phyloP scores from a whole-genome alignment of 352 stramenopile species.

The Globisporangium yorkense region DNA sequence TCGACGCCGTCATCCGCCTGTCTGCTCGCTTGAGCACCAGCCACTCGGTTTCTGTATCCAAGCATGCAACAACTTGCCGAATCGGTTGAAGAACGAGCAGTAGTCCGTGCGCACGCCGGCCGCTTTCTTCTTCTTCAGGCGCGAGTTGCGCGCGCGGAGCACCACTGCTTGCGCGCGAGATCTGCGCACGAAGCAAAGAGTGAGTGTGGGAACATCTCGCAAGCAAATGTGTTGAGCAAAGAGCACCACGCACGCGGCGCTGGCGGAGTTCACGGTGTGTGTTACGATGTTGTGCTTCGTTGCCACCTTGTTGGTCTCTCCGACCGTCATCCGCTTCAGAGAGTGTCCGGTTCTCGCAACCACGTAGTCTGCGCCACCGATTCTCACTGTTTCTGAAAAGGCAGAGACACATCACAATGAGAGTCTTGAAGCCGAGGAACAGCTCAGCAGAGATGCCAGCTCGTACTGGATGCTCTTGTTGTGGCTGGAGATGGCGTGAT shows the following conservation, averaged over 20 bases:
- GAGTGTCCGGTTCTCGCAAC: slow-evolving; percentile 35
- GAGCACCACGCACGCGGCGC: slow-evolving; percentile 24
- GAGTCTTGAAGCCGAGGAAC: not conserved
- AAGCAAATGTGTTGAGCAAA: no score
- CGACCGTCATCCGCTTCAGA: slow-evolving; percentile 30
- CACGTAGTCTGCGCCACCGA: slow-evolving; percentile 41
- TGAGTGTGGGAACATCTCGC: not conserved
- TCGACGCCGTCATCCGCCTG: no score
- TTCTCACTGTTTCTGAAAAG: slow-evolving; percentile 31
- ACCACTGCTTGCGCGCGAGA: slow-evolving; percentile 46
- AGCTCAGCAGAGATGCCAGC: not conserved
- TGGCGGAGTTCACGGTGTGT: slow-evolving; percentile 11
- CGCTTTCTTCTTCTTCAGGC: slow-evolving; percentile 19
- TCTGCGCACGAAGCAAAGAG: slow-evolving; percentile 4
- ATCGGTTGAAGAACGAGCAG: slow-evolving; percentile 80
- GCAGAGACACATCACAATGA: slow-evolving; percentile 4
- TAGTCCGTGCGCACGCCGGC: slow-evolving; percentile 57
- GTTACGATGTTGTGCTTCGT: slow-evolving; percentile 4
- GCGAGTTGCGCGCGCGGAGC: slow-evolving; percentile 37
- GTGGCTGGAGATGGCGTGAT: not conserved
- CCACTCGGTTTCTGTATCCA: not conserved
- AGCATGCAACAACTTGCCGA: slow-evolving; percentile 39
- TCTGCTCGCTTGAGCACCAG: no score
- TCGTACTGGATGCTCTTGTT: slow-evolving; percentile 3
- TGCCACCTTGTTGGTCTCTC: slow-evolving; percentile 9